Evolutionary conservation across 306 rosid genomes (phyloP).

Genomic region (Prunus campanulata): DNA sequence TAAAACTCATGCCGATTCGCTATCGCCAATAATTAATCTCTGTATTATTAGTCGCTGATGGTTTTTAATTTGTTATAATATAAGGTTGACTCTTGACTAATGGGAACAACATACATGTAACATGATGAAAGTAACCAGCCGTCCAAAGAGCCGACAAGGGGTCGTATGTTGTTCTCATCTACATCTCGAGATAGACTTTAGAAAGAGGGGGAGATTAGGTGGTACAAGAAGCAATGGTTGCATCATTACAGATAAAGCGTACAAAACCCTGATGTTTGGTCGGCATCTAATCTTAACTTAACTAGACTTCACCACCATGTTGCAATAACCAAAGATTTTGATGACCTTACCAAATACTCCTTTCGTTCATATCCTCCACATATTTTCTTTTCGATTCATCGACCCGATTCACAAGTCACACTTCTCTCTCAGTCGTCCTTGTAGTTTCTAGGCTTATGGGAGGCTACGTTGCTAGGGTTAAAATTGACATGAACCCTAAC

Average conservation of each 20-base stretch:
- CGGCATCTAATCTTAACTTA: slow-evolving; percentile 45
- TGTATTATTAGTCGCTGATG: neutral
- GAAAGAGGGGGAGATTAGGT: slow-evolving; percentile 35
- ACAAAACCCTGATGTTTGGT: slow-evolving; percentile 43
- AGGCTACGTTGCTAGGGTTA: neutral
- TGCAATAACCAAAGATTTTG: neutral
- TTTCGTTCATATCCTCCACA: neutral
- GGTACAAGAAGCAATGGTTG: slow-evolving; percentile 27
- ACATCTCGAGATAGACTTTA: neutral
- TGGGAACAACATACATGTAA: slow-evolving; percentile 14
- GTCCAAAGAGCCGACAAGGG: slow-evolving; percentile 40
- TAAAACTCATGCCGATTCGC: slow-evolving; percentile 15
- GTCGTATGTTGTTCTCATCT: slow-evolving; percentile 14
- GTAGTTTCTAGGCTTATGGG: neutral
- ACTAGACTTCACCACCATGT: neutral
- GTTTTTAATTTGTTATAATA: slow-evolving; percentile 8
- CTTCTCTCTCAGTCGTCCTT: neutral
- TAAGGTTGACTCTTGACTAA: slow-evolving; percentile 17
- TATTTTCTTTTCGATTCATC: neutral
- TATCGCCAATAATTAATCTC: neutral
- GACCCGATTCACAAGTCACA: neutral
- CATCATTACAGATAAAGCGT: slow-evolving; percentile 31
- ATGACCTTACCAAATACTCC: neutral
- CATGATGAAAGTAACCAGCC: slow-evolving; percentile 37
- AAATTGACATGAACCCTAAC: neutral